Evolutionary conservation across 1,284 basidiomycete species (phyloP).

Genomic region (Phellopilus nigrolimitatus): DNA sequence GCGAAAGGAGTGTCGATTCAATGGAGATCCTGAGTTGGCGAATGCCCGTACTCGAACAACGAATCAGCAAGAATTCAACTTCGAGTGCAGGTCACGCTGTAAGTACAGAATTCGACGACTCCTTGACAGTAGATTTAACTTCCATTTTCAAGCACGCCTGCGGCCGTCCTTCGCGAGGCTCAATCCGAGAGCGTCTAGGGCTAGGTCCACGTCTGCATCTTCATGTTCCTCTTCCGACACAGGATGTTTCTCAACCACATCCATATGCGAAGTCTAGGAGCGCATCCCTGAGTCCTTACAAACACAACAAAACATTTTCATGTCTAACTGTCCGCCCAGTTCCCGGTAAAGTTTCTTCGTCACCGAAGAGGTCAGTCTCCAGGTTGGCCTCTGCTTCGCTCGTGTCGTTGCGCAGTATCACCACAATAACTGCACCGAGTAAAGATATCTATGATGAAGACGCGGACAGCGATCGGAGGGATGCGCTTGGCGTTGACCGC

Average conservation of each 20-base stretch:
- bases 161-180: conserved; percentile 9
- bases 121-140: background rate
- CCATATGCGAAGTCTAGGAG: background rate
- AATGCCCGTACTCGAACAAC: conserved; percentile 6
- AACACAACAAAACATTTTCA: background rate
- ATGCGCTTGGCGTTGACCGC: conserved; percentile 8
- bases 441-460: conserved; percentile 1
- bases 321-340: background rate
- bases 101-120: background rate
- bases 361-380: background rate
- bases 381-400: conserved; percentile 15
- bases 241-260: background rate
- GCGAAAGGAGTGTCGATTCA: conserved; percentile 12
- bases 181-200: conserved; percentile 18
- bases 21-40: conserved; percentile 20
- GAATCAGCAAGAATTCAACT: conserved; percentile 1
- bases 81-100: conserved; percentile 5
- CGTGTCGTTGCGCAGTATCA: conserved; percentile 13
- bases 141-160: conserved; percentile 8
- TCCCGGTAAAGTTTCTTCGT: background rate
- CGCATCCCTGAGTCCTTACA: background rate
- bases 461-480: background rate
- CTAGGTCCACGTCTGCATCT: conserved; percentile 17
- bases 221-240: conserved; percentile 11
- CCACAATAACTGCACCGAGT: conserved; percentile 6